Conservation (phyloP, 192 early-diverging fungal genomes). For the Coemansia sp. region DNA sequence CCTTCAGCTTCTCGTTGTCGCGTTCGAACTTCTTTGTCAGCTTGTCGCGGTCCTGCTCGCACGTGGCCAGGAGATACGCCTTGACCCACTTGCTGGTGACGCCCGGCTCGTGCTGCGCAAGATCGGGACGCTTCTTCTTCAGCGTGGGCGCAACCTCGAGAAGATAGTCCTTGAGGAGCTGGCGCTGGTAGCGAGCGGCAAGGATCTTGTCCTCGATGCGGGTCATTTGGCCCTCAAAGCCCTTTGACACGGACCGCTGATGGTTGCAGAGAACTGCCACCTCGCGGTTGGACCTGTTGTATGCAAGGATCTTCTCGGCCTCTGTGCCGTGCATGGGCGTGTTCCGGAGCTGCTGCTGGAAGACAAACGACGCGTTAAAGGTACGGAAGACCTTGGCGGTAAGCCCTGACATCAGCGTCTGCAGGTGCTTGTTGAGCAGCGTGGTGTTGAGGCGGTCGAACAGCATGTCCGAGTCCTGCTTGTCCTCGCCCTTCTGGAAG, state of each 20-base stretch:
- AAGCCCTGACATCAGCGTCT: slow-evolving; percentile 82
- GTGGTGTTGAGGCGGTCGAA: slow-evolving; percentile 91
- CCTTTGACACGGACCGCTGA: slow-evolving; percentile 85
- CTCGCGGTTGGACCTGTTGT: slow-evolving; percentile 92
- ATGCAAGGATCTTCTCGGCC: slow-evolving; percentile 86
- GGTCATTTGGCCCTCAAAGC: slow-evolving; percentile 71
- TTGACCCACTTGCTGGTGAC: slow-evolving; percentile 78
- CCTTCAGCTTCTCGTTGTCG: slow-evolving; percentile 78
- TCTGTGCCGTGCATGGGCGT: slow-evolving; percentile 67
- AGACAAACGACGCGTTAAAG: slow-evolving; percentile 91
- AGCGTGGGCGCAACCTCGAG: slow-evolving; percentile 70
- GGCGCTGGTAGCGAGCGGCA: slow-evolving; percentile 83
- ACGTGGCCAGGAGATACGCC: slow-evolving; percentile 56
- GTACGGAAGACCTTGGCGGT: slow-evolving; percentile 99
- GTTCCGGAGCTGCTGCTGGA: slow-evolving; percentile 80
- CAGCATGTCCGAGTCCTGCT: slow-evolving; percentile 71
- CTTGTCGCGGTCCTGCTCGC: slow-evolving; percentile 76
- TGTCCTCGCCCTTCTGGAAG: slow-evolving; percentile 76
- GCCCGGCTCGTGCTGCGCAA: slow-evolving; percentile 69
- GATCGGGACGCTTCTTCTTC: slow-evolving; percentile 72
- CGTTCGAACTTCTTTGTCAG: slow-evolving; percentile 64
- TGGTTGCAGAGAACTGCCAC: slow-evolving; percentile 99
- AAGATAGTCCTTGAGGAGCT: slow-evolving; percentile 67
- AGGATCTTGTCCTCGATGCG: slow-evolving; percentile 84
- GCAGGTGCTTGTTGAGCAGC: slow-evolving; percentile 85